Conservation (phyloP, 2,329 filamentous ascomycete genomes). For the Plenodomus lindquistii region DNA sequence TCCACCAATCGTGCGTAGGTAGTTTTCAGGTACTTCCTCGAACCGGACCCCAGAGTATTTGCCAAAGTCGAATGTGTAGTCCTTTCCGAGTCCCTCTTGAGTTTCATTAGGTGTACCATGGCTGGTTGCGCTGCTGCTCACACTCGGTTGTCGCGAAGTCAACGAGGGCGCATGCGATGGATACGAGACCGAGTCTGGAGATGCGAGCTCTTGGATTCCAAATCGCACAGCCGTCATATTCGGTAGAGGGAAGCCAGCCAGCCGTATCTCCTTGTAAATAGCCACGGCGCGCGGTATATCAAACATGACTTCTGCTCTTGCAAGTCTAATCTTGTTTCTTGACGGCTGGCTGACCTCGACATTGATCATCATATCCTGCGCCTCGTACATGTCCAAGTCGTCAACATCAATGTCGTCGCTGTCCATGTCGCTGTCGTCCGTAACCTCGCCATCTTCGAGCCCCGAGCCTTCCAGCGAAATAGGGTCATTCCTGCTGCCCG, state of each 20-base stretch:
- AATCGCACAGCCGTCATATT: conserved; percentile 14
- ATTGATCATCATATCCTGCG: conserved; percentile 28
- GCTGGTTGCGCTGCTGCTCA: conserved; percentile 11
- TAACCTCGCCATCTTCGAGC: conserved; percentile 17
- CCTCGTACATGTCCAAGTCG: conserved; percentile 18
- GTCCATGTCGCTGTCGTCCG: not conserved
- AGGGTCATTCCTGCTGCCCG: conserved; percentile 13
- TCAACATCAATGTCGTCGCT: conserved; percentile 10
- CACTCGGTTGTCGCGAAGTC: conserved; percentile 13
- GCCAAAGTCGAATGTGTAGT: conserved; percentile 28
- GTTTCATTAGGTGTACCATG: not conserved
- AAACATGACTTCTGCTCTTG: conserved; percentile 24
- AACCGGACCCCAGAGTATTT: conserved; percentile 21
- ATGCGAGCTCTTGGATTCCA: conserved; percentile 8
- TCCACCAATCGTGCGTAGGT: conserved; percentile 27
- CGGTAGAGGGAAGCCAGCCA: conserved; percentile 19
- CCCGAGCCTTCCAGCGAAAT: conserved; percentile 14
- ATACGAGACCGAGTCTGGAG: conserved; percentile 8
- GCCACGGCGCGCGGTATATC: conserved; percentile 18
- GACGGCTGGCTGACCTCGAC: conserved; percentile 14
- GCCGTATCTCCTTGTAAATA: conserved; percentile 17
- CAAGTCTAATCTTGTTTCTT: not conserved
- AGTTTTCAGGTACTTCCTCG: conserved; percentile 21
- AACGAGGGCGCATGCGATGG: conserved; percentile 9
- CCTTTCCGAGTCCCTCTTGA: conserved; percentile 9